Percentiles rank a stretch among this genome's conserved stretches.
phyloP scores from a whole-genome alignment of 768 basidiomycete genomes.

The Naematelia encephala region DNA sequence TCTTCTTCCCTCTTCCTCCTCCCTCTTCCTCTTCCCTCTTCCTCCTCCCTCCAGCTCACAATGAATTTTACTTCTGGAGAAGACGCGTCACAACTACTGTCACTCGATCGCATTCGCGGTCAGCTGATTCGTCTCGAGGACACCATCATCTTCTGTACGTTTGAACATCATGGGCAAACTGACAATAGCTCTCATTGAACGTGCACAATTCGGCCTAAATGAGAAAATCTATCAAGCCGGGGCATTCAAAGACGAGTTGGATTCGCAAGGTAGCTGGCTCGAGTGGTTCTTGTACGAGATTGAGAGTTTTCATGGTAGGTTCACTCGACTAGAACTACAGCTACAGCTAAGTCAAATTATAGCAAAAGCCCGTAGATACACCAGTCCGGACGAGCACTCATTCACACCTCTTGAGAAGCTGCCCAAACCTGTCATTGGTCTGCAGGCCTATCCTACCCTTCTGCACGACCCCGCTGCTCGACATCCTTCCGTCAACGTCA shows the following conservation, averaged over 20 bases:
- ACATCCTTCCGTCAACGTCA: constrained; percentile 63
- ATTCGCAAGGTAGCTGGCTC: constrained; percentile 84
- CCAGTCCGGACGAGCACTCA: constrained; percentile 98
- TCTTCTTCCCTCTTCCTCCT: no score
- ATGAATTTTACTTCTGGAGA: constrained; percentile 51
- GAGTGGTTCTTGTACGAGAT: constrained; percentile 97
- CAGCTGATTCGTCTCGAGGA: constrained; percentile 90
- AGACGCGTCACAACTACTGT: constrained; percentile 65
- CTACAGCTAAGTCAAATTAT: constrained; percentile 40
- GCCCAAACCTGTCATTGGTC: constrained; percentile 74
- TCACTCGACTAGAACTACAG: neutral
- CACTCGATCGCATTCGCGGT: constrained; percentile 79
- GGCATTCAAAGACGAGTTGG: constrained; percentile 68
- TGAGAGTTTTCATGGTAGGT: constrained; percentile 88
- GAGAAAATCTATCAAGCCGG: constrained; percentile 78
- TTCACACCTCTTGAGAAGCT: constrained; percentile 70
- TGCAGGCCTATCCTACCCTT: constrained; percentile 69
- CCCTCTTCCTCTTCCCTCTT: neutral
- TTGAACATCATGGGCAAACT: neutral
- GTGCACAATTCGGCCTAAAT: constrained; percentile 95
- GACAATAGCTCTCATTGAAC: constrained; percentile 69
- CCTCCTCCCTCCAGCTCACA: neutral
- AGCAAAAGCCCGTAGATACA: constrained; percentile 91
- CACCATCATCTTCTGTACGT: constrained; percentile 84
- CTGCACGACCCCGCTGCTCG: constrained; percentile 57